Percentiles rank a stretch among this genome's conserved stretches.
Conservation (phyloP, 257 asterid genomes). For the Fraxinus anomala region DNA sequence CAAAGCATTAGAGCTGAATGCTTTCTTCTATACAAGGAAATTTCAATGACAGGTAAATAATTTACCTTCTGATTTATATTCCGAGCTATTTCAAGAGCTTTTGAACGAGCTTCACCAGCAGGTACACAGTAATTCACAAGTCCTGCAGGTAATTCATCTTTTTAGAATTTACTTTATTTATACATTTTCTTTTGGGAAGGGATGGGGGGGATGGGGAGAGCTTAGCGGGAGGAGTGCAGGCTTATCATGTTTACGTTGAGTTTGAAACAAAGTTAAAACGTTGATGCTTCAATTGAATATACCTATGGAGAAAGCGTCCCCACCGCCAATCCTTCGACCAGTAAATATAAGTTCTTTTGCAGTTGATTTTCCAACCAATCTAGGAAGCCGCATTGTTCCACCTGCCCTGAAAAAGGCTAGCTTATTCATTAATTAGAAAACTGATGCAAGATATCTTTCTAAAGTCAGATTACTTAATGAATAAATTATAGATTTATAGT, state of each 20-base stretch:
- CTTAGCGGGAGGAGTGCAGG: slow-evolving; percentile 11
- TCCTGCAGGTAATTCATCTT: slow-evolving; percentile 48
- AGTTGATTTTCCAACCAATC: slow-evolving; percentile 79
- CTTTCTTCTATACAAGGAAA: background rate
- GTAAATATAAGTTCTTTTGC: slow-evolving; percentile 84
- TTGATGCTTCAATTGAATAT: slow-evolving; percentile 16
- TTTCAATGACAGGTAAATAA: background rate
- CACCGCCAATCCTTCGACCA: slow-evolving; percentile 49
- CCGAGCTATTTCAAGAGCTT: slow-evolving; percentile 84
- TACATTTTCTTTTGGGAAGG: background rate
- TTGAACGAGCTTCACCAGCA: slow-evolving; percentile 70
- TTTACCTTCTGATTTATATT: slow-evolving; percentile 76
- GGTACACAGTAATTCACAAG: slow-evolving; percentile 86
- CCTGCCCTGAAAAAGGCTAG: slow-evolving; percentile 73
- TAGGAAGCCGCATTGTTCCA: slow-evolving; percentile 94
- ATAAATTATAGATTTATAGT: slow-evolving; percentile 17
- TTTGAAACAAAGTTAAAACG: slow-evolving; percentile 22
- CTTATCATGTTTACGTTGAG: slow-evolving; percentile 16
- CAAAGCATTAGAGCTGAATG: background rate
- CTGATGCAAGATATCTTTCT: slow-evolving; percentile 14
- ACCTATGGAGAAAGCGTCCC: slow-evolving; percentile 55
- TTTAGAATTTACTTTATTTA: background rate
- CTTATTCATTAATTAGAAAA: slow-evolving; percentile 24
- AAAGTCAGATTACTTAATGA: slow-evolving; percentile 9
- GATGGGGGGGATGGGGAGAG: background rate